Percentiles rank a stretch among this genome's conserved stretches.
Conservation (phyloP, 108 stramenopile genomes). For the Nitzschia putrida region DNA sequence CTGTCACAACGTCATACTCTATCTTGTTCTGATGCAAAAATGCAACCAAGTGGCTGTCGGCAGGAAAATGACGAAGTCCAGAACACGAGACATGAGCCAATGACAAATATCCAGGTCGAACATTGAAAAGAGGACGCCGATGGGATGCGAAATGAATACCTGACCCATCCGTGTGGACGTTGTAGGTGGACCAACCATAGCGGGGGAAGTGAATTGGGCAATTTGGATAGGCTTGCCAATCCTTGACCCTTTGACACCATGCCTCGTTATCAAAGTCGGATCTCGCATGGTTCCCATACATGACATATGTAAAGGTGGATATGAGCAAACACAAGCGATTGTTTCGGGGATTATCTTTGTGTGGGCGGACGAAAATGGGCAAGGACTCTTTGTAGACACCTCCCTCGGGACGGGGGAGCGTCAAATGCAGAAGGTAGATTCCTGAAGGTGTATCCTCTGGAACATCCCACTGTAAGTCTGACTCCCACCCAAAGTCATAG, state of each 20-base stretch:
- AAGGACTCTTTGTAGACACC: slow-evolving; percentile 7
- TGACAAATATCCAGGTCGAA: slow-evolving; percentile 34
- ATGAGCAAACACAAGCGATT: slow-evolving; percentile 18
- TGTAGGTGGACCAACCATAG: slow-evolving; percentile 38
- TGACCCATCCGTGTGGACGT: slow-evolving; percentile 29
- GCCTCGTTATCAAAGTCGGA: slow-evolving; percentile 14
- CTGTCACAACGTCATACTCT: slow-evolving; percentile 32
- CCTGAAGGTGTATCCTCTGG: slow-evolving; percentile 26
- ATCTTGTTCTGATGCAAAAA: slow-evolving; percentile 21
- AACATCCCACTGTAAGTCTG: slow-evolving; percentile 19
- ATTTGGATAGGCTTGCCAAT: slow-evolving; percentile 27
- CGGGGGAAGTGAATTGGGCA: slow-evolving; percentile 16
- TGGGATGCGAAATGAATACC: slow-evolving; percentile 34
- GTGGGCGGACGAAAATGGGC: slow-evolving; percentile 20
- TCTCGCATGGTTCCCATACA: slow-evolving; percentile 41
- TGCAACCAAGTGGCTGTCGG: slow-evolving; percentile 30
- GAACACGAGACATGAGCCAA: slow-evolving; percentile 28
- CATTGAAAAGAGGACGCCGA: slow-evolving; percentile 33
- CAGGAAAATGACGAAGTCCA: slow-evolving; percentile 38
- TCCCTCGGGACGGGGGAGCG: not conserved
- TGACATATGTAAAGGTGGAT: slow-evolving; percentile 40
- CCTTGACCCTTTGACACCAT: slow-evolving; percentile 12
- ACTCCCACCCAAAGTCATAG: slow-evolving; percentile 25
- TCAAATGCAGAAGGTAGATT: slow-evolving; percentile 26
- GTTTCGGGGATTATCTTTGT: not conserved